Percentiles rank a stretch among this genome's conserved stretches.
Evolutionary conservation across 2,329 filamentous ascomycete species (phyloP).

Genomic region (Hansfordia pulvinata): DNA sequence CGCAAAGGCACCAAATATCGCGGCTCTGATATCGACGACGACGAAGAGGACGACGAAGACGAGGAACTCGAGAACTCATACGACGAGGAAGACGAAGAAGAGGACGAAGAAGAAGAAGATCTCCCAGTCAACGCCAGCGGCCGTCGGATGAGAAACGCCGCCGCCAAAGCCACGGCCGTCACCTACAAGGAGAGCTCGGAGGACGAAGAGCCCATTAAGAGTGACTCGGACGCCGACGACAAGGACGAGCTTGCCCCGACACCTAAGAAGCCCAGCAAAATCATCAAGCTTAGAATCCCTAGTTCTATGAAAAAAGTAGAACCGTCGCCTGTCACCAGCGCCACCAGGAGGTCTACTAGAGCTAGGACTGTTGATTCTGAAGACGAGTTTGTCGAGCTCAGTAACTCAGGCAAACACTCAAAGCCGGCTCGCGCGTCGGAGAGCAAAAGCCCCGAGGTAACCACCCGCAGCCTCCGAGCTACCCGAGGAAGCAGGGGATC

Average conservation of each 20-base stretch:
- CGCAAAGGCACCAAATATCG: constrained; percentile 31
- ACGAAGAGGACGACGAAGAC: constrained; percentile 25
- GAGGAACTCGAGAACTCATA: constrained; percentile 11
- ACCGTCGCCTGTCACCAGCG: no score
- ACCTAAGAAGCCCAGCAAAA: constrained; percentile 17
- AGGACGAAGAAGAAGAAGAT: constrained; percentile 21
- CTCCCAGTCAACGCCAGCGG: constrained; percentile 25
- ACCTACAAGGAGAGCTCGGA: constrained; percentile 33
- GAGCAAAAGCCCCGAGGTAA: constrained; percentile 42
- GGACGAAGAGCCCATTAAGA: constrained; percentile 21
- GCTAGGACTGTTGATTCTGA: constrained; percentile 40
- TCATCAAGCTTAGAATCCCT: constrained; percentile 31
- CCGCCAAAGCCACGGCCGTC: constrained; percentile 20
- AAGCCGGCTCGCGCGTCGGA: constrained; percentile 31
- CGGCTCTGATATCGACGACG: constrained; percentile 50
- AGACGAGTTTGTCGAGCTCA: constrained; percentile 42
- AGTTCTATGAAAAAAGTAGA: constrained; percentile 11
- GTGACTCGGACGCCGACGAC: constrained; percentile 19
- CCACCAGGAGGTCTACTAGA: constrained; percentile 33
- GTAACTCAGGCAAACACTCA: constrained; percentile 46
- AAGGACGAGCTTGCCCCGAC: constrained; percentile 21
- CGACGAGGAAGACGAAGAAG: constrained; percentile 37
- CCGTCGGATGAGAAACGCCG: constrained; percentile 29
- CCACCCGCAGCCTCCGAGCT: constrained; percentile 25
- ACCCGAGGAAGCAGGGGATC: constrained; percentile 37